Evolutionary conservation across 1,284 basidiomycete genomes (phyloP).

Genomic region (Mycena citricolor): DNA sequence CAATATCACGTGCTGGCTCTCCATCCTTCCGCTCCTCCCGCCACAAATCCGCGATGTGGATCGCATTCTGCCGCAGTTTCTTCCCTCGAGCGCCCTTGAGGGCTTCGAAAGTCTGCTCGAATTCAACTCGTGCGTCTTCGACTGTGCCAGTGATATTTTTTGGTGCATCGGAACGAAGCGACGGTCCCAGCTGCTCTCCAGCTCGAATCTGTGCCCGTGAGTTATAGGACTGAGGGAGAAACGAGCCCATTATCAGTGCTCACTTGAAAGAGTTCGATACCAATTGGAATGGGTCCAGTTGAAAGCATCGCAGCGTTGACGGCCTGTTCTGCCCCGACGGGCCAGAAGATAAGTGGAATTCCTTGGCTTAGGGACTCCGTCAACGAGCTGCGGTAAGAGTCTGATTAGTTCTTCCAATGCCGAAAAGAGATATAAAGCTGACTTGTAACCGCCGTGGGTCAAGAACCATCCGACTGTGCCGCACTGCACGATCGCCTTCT

Average conservation of each 20-base stretch:
- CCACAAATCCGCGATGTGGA: no score
- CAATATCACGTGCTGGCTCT: no score
- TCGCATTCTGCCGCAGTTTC: background rate
- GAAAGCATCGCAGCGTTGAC: conserved; percentile 9
- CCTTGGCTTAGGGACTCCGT: conserved; percentile 7
- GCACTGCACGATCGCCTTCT: conserved; percentile 9
- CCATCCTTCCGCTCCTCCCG: no score
- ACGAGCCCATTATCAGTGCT: background rate
- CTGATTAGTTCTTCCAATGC: background rate
- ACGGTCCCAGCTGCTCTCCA: conserved; percentile 3
- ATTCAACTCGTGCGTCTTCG: conserved; percentile 6
- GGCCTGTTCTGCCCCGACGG: conserved; percentile 9
- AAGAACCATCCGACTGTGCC: conserved; percentile 9
- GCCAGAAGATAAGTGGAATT: conserved; percentile 16
- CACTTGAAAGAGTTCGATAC: conserved; percentile 16
- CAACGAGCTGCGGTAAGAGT: conserved; percentile 3
- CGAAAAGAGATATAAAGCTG: background rate
- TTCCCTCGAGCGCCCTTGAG: background rate
- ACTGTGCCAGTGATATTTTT: conserved; percentile 12
- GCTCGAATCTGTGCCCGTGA: conserved; percentile 9
- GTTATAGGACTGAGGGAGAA: background rate
- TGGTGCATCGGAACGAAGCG: background rate
- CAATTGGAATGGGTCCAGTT: conserved; percentile 7
- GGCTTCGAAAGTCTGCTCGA: background rate
- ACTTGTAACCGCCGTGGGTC: conserved; percentile 4